Evolutionary conservation across 805 yeast species (phyloP).

Genomic region (Starmerella vaccinii): DNA sequence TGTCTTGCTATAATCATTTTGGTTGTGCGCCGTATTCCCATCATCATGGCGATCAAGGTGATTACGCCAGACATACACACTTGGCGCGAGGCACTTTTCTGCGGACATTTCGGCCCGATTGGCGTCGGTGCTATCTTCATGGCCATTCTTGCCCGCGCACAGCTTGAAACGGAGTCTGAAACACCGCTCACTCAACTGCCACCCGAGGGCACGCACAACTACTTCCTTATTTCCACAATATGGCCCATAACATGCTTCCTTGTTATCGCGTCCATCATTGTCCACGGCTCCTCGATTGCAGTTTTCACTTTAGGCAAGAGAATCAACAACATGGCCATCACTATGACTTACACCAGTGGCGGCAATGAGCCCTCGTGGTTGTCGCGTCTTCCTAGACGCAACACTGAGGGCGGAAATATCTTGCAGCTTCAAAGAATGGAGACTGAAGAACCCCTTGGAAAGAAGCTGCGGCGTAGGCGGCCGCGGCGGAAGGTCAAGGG

Average conservation of each 20-base stretch:
- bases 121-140: constrained; percentile 92
- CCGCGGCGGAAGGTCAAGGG: background rate
- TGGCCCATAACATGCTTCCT: constrained; percentile 82
- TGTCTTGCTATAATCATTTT: constrained; percentile 64
- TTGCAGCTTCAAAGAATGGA: constrained; percentile 77
- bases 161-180: constrained; percentile 49
- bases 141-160: constrained; percentile 64
- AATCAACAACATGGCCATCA: constrained; percentile 81
- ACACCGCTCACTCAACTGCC: constrained; percentile 50
- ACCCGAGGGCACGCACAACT: constrained; percentile 41
- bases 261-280: constrained; percentile 69
- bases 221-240: constrained; percentile 42
- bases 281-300: constrained; percentile 87
- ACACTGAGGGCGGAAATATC: constrained; percentile 64
- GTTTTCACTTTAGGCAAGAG: constrained; percentile 70
- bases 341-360: constrained; percentile 65
- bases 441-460: constrained; percentile 39
- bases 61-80: constrained; percentile 76
- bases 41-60: constrained; percentile 62
- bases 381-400: constrained; percentile 56
- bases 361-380: constrained; percentile 68
- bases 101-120: constrained; percentile 94
- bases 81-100: constrained; percentile 89
- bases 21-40: constrained; percentile 72
- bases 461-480: constrained; percentile 4